Conservation (phyloP, 1,139 yeast species). For the Tardiomyces depauwii region DNA sequence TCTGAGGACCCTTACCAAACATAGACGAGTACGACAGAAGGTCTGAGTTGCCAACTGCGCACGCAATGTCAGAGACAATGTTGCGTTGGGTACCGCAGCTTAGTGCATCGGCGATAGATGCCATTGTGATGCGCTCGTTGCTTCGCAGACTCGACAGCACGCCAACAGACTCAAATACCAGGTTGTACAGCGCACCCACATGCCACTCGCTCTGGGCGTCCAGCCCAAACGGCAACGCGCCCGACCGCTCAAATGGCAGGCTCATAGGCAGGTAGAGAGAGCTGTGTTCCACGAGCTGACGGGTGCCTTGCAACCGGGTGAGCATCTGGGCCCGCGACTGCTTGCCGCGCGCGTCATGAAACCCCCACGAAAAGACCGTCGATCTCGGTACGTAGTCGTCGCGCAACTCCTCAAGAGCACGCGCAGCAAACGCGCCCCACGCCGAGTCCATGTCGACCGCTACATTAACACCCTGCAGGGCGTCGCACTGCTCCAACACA, state of each 20-base stretch:
- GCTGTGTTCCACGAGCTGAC: conserved; percentile 8
- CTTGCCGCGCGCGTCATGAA: conserved; percentile 1
- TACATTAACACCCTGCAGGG: conserved; percentile 56
- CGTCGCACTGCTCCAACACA: conserved; percentile 68
- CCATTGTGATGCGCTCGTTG: conserved; percentile 8
- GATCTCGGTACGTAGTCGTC: conserved; percentile 68
- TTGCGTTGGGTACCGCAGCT: conserved; percentile 6
- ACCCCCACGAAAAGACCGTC: conserved; percentile 46
- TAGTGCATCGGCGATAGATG: conserved; percentile 5
- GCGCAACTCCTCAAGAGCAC: conserved; percentile 39
- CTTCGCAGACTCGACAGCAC: conserved; percentile 11
- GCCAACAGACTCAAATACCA: conserved; percentile 9
- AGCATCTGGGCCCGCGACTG: neutral
- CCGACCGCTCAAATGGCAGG: conserved; percentile 6
- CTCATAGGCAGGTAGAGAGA: conserved; percentile 9
- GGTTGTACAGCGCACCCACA: conserved; percentile 1
- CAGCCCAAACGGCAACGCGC: conserved; percentile 1
- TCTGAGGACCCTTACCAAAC: neutral
- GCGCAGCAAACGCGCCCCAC: conserved; percentile 73
- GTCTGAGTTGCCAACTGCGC: neutral
- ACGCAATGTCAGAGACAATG: conserved; percentile 6
- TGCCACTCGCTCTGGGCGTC: neutral
- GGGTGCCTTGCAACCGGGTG: neutral
- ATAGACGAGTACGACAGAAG: neutral
- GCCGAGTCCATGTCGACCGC: conserved; percentile 60